These are phyloP conservation scores for Phytophthora syringae DNA, from an alignment of 352 stramenopile species.

Conservation along the genomic window DNA sequence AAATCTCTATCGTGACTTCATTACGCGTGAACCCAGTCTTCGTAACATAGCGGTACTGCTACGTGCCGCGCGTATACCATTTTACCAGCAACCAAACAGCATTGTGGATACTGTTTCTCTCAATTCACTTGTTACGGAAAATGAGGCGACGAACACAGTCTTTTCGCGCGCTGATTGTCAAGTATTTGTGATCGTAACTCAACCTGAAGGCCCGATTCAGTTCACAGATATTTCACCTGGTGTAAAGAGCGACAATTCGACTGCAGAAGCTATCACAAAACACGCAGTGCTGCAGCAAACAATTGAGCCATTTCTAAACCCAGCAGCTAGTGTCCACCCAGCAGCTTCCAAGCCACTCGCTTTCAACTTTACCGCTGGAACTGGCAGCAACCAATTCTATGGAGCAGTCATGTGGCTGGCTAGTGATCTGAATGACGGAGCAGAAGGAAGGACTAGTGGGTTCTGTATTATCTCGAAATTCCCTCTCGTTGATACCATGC, in stretches of 20 bases:
- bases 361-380: conserved; percentile 67
- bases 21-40: conserved; percentile 8
- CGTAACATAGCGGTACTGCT: conserved; percentile 50
- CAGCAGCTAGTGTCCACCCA: conserved; percentile 27
- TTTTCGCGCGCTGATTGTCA: conserved; percentile 35
- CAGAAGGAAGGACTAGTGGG: conserved; percentile 15
- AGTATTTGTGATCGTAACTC: conserved; percentile 24
- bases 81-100: conserved; percentile 60
- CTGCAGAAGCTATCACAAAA: not conserved
- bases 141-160: not conserved
- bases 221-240: conserved; percentile 20
- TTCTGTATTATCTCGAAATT: conserved; percentile 66
- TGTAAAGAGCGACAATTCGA: not conserved
- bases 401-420: conserved; percentile 48
- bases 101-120: conserved; percentile 15
- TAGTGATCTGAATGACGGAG: conserved; percentile 3
- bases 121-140: not conserved
- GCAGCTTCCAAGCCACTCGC: conserved; percentile 28
- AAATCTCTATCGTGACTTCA: conserved; percentile 57
- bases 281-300: conserved; percentile 28
- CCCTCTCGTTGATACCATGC: conserved; percentile 56
- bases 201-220: conserved; percentile 15
- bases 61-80: conserved; percentile 54
- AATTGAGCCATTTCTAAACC: conserved; percentile 54
- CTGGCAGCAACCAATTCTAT: conserved; percentile 41